phyloP scores from a whole-genome alignment of 176 grass and related monocot species.

The Aegilops bicornis region DNA sequence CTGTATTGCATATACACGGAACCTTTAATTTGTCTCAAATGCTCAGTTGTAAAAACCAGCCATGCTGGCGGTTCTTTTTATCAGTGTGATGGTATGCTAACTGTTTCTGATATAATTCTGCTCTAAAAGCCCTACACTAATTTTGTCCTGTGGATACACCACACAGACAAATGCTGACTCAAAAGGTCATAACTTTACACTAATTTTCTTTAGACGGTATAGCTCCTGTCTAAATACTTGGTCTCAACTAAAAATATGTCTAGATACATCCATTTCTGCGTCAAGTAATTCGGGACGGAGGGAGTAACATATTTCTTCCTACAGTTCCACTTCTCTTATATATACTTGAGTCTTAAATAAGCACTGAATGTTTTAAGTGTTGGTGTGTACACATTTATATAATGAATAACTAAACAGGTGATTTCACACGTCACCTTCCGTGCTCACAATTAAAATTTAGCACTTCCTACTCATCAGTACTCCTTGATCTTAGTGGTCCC shows the following conservation, averaged over 20 bases:
- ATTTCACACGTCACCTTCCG: too few relatives aligned
- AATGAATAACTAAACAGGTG: too few relatives aligned
- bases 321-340: background rate
- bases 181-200: conserved; percentile 75
- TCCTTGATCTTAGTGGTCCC: too few relatives aligned
- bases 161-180: conserved; percentile 71
- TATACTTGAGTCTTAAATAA: background rate
- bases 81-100: background rate
- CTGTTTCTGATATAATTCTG: background rate
- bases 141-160: conserved; percentile 14
- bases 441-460: too few relatives aligned
- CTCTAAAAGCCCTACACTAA: background rate
- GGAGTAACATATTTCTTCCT: background rate
- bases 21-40: background rate
- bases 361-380: background rate
- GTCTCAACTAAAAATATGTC: too few relatives aligned
- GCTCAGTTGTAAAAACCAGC: background rate
- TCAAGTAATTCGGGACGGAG: too few relatives aligned
- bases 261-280: too few relatives aligned
- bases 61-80: background rate
- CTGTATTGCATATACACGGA: background rate
- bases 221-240: background rate
- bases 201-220: background rate
- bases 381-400: too few relatives aligned
- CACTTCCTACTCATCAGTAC: too few relatives aligned